Evolutionary conservation across 2,329 filamentous ascomycete genomes (phyloP), one percentile per base, ranked within the genome.

Genomic region (Aspergillus flavus): DNA sequence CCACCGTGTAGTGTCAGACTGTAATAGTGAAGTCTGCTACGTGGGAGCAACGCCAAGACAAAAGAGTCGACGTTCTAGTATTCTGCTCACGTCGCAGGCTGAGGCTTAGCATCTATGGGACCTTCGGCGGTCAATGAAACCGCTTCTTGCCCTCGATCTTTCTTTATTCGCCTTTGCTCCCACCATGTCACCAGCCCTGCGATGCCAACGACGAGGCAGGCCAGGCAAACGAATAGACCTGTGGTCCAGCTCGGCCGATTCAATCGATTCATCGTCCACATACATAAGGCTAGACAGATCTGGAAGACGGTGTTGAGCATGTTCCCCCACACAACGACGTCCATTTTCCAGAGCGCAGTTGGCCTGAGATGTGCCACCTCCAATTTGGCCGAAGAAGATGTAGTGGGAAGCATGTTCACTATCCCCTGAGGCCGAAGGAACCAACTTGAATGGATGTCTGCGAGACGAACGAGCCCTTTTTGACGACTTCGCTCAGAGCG

Each of bases 231-330:
- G 4, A 55, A 55, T 5, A 55, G 21, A 14, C 52, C 52, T 26
- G 57, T 50, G 2, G 45, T 53, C 46, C 30, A 36, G 7, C 19
- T 28, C 6, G 32, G 48, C 32, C 55, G 55, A 21, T 57, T 43
- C 6, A 45, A 14, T 32, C 41, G 36, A 21, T 32, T 34, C 55
- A 57, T 45, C 26, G 41, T 36, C 55, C 41, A 79, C 67, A 55
- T 55, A 21, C 52, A 55, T n/a, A 55, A 14, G 7, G 88, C 90
- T 2, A 96, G 83, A 21, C 87, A 84, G 45, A 84, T 84, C 76
- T 96, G 93, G 52, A 95, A 84, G 60, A 94, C 84, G 0, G 92
- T 95, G 72, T 96, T 96, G 80, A 82, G 84, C 3, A 93, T 84
- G 78, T 93, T 93, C 69, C 89, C 84, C 89, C 90, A 94, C 41